Conservation (phyloP, 1,284 basidiomycete genomes). For the Tylopilus sp. region DNA sequence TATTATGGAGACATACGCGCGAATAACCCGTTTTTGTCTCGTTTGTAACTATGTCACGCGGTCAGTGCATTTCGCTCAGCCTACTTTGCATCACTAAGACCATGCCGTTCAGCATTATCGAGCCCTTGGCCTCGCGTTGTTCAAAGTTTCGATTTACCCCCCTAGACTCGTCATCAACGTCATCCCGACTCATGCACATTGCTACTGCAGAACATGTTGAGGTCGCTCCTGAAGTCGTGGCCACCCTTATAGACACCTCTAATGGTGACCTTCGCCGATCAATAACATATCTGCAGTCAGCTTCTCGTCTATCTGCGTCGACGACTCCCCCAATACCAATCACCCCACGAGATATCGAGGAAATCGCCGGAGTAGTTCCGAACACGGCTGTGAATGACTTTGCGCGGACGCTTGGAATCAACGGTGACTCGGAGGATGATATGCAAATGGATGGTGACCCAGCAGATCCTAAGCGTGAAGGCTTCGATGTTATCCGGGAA, state of each 20-base stretch:
- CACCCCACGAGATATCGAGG: constrained; percentile 78
- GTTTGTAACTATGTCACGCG: constrained; percentile 99
- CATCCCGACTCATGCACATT: constrained; percentile 78
- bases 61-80: constrained; percentile 43
- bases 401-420: constrained; percentile 75
- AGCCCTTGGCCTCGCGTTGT: constrained; percentile 97
- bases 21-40: constrained; percentile 96
- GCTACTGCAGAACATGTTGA: constrained; percentile 61
- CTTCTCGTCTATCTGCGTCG: constrained; percentile 79
- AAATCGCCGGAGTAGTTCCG: constrained; percentile 96
- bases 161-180: constrained; percentile 77
- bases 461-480: constrained; percentile 35
- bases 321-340: constrained; percentile 72
- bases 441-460: constrained; percentile 50
- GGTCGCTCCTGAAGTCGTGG: constrained; percentile 56
- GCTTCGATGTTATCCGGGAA: constrained; percentile 71
- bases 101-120: constrained; percentile 78
- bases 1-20: constrained; percentile 98
- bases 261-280: constrained; percentile 94
- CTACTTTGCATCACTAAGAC: constrained; percentile 10
- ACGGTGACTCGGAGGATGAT: constrained; percentile 49
- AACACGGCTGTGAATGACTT: constrained; percentile 70
- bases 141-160: constrained; percentile 99
- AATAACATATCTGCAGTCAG: constrained; percentile 99
- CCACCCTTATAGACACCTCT: constrained; percentile 77